phyloP scores from a whole-genome alignment of 495 filamentous ascomycete genomes.

The Penicillium nucicola region DNA sequence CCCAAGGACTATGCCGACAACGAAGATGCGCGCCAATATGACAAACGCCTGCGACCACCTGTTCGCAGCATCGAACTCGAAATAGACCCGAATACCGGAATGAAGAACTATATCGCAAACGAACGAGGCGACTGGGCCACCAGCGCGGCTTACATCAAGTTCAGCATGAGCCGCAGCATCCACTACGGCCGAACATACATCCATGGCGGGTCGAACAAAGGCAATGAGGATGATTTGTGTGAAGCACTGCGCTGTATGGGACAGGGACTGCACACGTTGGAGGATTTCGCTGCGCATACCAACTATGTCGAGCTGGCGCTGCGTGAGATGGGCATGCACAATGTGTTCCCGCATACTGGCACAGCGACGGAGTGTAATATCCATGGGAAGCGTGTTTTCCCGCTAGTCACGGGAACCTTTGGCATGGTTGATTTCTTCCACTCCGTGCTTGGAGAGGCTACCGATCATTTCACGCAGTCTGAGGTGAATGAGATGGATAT shows the following conservation, averaged over 20 bases:
- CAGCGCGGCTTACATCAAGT: constrained; percentile 83
- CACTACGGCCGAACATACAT: constrained; percentile 88
- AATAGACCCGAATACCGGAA: constrained; percentile 78
- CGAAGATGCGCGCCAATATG: constrained; percentile 77
- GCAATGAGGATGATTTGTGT: constrained; percentile 80
- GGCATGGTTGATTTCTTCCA: constrained; percentile 96
- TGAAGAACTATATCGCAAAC: constrained; percentile 99
- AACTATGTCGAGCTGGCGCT: constrained; percentile 91
- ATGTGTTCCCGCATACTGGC: constrained; percentile 88
- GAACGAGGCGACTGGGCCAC: constrained; percentile 83
- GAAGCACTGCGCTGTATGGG: constrained; percentile 88
- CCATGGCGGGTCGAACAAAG: constrained; percentile 58
- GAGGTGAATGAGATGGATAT: constrained; percentile 88
- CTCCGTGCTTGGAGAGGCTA: constrained; percentile 93
- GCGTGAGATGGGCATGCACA: constrained; percentile 75
- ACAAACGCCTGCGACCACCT: constrained; percentile 76
- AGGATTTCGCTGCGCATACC: constrained; percentile 93
- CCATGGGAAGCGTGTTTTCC: constrained; percentile 71
- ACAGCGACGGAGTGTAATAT: constrained; percentile 67
- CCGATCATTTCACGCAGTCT: constrained; percentile 91
- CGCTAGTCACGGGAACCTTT: constrained; percentile 86
- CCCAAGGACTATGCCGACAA: constrained; percentile 90
- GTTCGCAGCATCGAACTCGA: constrained; percentile 73
- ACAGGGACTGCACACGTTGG: constrained; percentile 87
- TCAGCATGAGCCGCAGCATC: constrained; percentile 78